Conservation (phyloP, 2,329 filamentous ascomycete genomes). For the Sporothrix globosa region DNA sequence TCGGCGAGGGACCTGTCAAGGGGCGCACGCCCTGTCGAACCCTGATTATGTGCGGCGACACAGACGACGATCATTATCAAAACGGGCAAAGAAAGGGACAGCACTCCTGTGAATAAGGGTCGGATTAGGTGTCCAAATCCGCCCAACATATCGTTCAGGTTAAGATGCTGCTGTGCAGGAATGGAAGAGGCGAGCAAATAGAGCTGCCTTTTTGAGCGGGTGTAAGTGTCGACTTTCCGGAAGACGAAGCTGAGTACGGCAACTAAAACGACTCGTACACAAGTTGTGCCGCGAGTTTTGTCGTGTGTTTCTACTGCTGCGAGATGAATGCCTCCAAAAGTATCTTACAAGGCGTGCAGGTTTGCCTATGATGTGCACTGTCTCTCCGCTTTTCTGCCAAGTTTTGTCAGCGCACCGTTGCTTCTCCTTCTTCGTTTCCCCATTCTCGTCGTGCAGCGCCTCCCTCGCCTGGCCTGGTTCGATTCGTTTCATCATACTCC, state of each 20-base stretch:
- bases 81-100: slow-evolving; percentile 12
- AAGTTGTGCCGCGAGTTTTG: not conserved
- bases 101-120: not conserved
- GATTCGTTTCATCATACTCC: slow-evolving; percentile 12
- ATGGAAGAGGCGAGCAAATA: not conserved
- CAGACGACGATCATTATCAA: slow-evolving; percentile 10
- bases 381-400: slow-evolving; percentile 24
- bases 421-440: not conserved
- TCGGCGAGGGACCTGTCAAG: not conserved
- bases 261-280: not conserved
- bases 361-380: not conserved
- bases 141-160: not conserved
- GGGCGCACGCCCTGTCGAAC: not conserved
- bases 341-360: not conserved
- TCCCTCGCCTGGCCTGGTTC: not conserved
- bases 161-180: not conserved
- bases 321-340: too few species aligned
- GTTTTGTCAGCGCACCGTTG: slow-evolving; percentile 10
- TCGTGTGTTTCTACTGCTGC: not conserved
- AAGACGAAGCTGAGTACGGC: not conserved
- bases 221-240: slow-evolving; percentile 2
- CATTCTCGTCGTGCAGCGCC: not conserved
- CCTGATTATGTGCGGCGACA: not conserved
- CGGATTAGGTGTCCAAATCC: not conserved
- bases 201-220: not conserved